Conservation (phyloP, 2,329 filamentous ascomycete genomes). For the Stromatinia cepivora region DNA sequence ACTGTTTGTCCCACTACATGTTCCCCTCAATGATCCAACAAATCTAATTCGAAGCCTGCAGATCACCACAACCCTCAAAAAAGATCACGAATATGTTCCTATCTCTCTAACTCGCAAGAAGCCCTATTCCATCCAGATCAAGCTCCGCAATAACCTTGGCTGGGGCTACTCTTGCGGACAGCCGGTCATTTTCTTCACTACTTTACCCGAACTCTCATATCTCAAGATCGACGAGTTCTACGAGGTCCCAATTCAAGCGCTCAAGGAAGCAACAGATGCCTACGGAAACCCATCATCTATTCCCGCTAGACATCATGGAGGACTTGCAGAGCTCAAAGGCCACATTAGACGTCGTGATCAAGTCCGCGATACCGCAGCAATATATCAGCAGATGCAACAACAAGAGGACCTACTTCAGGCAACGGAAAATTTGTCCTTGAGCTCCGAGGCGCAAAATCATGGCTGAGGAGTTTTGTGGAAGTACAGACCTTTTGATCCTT, state of each 20-base stretch:
- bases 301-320: slow-evolving; percentile 24
- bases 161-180: slow-evolving; percentile 9
- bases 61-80: neutral
- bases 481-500: neutral
- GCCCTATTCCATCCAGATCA: slow-evolving; percentile 26
- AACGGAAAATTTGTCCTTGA: neutral
- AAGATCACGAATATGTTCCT: slow-evolving; percentile 26
- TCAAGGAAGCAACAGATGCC: slow-evolving; percentile 23
- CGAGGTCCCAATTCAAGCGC: slow-evolving; percentile 27
- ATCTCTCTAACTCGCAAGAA: slow-evolving; percentile 29
- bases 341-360: slow-evolving; percentile 27
- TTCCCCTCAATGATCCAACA: neutral
- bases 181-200: slow-evolving; percentile 4
- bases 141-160: slow-evolving; percentile 23
- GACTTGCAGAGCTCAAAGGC: slow-evolving; percentile 25
- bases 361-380: slow-evolving; percentile 1
- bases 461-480: neutral
- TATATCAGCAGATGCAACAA: slow-evolving; percentile 1
- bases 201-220: slow-evolving; percentile 21
- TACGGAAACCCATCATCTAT: slow-evolving; percentile 24
- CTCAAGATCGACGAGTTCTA: slow-evolving; percentile 27
- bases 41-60: neutral
- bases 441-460: neutral
- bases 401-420: neutral
- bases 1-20: neutral